Evolutionary conservation across 495 filamentous ascomycete genomes (phyloP).

Genomic region (Lepraria neglecta): DNA sequence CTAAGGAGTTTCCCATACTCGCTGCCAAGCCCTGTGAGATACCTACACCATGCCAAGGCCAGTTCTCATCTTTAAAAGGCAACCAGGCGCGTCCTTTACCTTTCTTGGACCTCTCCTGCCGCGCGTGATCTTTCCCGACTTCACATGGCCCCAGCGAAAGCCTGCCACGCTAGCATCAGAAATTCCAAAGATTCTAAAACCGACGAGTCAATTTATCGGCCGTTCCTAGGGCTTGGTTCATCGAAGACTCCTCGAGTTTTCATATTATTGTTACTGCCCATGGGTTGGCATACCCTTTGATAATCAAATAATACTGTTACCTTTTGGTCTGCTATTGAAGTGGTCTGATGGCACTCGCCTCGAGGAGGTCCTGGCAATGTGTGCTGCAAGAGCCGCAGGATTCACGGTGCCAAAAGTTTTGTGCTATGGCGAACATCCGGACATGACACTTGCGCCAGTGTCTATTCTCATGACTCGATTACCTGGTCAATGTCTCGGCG

Average conservation of each 20-base stretch:
- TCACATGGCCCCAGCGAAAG: too few relatives aligned
- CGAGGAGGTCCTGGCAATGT: constrained; percentile 38
- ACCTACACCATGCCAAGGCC: too few relatives aligned
- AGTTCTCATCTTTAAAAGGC: too few relatives aligned
- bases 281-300: constrained; percentile 31
- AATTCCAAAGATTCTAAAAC: too few relatives aligned
- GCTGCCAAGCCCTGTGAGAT: too few relatives aligned
- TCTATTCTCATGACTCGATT: constrained; percentile 37
- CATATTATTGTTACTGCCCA: constrained; percentile 29
- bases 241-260: constrained; percentile 8
- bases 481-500: constrained; percentile 9
- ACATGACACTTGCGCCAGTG: constrained; percentile 33
- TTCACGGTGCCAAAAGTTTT: constrained; percentile 37
- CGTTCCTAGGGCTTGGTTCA: not conserved
- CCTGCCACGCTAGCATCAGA: too few relatives aligned
- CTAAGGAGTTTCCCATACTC: too few relatives aligned
- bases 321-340: constrained; percentile 37
- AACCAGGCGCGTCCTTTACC: too few relatives aligned
- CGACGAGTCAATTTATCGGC: not conserved
- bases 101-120: too few relatives aligned
- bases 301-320: constrained; percentile 32
- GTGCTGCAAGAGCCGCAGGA: constrained; percentile 26
- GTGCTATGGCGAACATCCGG: constrained; percentile 38
- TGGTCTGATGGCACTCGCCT: constrained; percentile 40
- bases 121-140: too few relatives aligned